These are phyloP conservation scores for Anastatica hierochuntica DNA, from an alignment of 345 rosid species.

Conservation along the genomic window DNA sequence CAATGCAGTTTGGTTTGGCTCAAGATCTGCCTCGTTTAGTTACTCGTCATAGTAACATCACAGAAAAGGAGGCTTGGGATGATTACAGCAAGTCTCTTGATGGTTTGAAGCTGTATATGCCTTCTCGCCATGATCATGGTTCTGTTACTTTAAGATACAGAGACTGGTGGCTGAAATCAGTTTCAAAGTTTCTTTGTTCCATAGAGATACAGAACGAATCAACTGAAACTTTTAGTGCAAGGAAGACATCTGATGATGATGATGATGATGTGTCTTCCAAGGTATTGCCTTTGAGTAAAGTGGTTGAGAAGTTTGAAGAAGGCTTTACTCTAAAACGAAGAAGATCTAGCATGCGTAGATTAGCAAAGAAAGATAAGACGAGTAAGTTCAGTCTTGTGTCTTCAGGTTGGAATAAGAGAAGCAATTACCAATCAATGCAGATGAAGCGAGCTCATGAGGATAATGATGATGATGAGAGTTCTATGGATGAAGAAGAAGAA, in stretches of 20 bases:
- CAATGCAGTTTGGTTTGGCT: slow-evolving; percentile 51
- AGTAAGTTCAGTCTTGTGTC: no score
- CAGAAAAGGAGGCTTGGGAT: slow-evolving; percentile 13
- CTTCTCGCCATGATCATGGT: slow-evolving; percentile 26
- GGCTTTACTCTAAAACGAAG: background rate
- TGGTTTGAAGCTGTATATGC: slow-evolving; percentile 28
- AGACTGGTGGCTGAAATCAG: slow-evolving; percentile 38
- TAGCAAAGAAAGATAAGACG: background rate
- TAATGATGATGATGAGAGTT: background rate
- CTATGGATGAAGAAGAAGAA: slow-evolving; percentile 5
- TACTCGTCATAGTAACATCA: background rate
- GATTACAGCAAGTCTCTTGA: slow-evolving; percentile 28
- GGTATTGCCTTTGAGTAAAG: slow-evolving; percentile 6
- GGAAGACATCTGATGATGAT: slow-evolving; percentile 5
- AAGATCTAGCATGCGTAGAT: slow-evolving; percentile 1
- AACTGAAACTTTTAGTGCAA: background rate
- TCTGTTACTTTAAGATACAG: slow-evolving; percentile 35
- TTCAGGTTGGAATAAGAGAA: background rate
- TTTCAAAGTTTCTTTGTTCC: background rate
- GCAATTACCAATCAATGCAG: background rate
- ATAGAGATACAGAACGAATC: background rate
- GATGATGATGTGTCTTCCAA: slow-evolving; percentile 5
- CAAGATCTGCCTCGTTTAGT: slow-evolving; percentile 39
- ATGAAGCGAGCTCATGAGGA: background rate
- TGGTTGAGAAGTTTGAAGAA: slow-evolving; percentile 1